Evolutionary conservation across 371 early-diverging fungal genomes (phyloP).

Genomic region (Syncephalastrum sp.): DNA sequence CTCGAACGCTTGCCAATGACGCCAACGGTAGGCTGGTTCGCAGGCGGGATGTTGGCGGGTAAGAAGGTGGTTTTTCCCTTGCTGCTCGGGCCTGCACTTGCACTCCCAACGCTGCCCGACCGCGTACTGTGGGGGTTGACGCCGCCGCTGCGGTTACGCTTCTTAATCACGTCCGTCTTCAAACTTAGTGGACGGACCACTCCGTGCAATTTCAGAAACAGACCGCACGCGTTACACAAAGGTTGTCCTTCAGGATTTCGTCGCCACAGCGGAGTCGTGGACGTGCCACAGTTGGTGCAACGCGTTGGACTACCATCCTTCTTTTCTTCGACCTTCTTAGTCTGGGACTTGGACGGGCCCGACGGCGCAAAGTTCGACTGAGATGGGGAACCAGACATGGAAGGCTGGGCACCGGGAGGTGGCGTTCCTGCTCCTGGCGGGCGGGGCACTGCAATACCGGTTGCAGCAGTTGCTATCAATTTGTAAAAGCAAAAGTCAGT

Average conservation of each 20-base stretch:
- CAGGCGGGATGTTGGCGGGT: background rate
- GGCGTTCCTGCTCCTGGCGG: too few species aligned
- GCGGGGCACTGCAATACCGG: too few species aligned
- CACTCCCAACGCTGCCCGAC: background rate
- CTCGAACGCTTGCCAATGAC: constrained; percentile 25
- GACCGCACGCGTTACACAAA: constrained; percentile 62
- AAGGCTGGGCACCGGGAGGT: constrained; percentile 7
- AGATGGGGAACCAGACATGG: too few species aligned
- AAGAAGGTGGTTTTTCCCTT: constrained; percentile 9
- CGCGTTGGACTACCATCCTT: constrained; percentile 31
- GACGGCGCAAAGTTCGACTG: too few species aligned
- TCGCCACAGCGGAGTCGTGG: constrained; percentile 94
- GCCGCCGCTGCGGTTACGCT: constrained; percentile 62
- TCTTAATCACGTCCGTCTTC: constrained; percentile 80
- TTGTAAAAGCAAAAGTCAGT: too few species aligned
- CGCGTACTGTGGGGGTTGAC: background rate
- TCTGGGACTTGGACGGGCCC: too few species aligned
- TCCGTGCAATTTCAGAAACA: constrained; percentile 81
- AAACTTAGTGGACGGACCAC: constrained; percentile 75
- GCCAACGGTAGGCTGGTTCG: constrained; percentile 15
- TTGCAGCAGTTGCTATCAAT: too few species aligned
- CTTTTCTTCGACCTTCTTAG: constrained; percentile 13
- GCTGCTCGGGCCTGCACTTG: background rate
- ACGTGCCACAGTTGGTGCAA: constrained; percentile 90
- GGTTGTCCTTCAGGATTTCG: constrained; percentile 72